A percentile compares a stretch with the other conserved stretches of the same genome.
Conservation (phyloP, 345 rosid species). For the Salix udensis region DNA sequence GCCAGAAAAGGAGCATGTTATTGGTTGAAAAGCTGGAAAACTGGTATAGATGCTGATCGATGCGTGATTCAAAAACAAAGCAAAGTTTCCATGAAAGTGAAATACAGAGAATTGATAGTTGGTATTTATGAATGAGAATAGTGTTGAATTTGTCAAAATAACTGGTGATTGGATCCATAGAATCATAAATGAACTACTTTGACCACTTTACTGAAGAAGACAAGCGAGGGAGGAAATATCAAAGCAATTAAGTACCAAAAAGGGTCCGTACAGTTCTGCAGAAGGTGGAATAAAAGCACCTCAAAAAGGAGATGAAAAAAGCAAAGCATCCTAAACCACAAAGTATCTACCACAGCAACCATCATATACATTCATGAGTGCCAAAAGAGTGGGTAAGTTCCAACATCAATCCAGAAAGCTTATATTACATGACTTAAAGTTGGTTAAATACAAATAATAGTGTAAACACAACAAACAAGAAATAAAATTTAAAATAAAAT, state of each 20-base stretch:
- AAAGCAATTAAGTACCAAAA: neutral
- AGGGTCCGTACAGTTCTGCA: neutral
- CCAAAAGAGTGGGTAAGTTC: neutral
- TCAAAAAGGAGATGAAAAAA: neutral
- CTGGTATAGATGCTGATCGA: neutral
- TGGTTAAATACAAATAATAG: neutral
- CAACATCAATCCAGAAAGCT: neutral
- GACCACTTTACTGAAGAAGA: neutral
- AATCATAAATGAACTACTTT: neutral
- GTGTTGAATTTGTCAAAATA: neutral
- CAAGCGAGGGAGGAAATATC: neutral
- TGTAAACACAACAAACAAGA: neutral
- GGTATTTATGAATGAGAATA: neutral
- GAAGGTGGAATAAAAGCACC: neutral
- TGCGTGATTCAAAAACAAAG: conserved; percentile 5
- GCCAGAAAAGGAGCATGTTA: conserved; percentile 18
- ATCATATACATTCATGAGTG: neutral
- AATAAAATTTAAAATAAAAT: neutral
- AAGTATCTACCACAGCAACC: neutral
- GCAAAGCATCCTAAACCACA: neutral
- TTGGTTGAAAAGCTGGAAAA: conserved; percentile 13
- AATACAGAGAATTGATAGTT: neutral
- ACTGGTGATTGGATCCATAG: neutral
- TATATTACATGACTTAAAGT: neutral
- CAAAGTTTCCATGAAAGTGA: neutral